These are phyloP conservation scores for Aspergillus bridgeri DNA, from an alignment of 495 filamentous ascomycete species.

Conservation along the genomic window DNA sequence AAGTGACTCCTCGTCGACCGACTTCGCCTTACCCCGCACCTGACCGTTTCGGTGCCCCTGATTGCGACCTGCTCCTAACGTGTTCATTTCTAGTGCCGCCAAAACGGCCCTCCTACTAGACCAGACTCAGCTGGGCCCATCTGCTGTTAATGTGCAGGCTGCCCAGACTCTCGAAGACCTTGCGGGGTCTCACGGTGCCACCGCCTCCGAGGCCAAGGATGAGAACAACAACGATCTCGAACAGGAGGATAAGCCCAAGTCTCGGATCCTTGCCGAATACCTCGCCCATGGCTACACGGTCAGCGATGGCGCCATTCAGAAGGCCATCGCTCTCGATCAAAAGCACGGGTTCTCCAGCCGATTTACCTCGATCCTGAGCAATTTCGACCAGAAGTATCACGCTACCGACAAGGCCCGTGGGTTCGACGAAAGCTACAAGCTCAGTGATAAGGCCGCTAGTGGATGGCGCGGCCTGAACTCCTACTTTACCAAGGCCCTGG, in stretches of 20 bases:
- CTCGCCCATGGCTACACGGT: conserved; percentile 89
- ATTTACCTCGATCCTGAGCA: conserved; percentile 69
- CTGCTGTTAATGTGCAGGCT: conserved; percentile 72
- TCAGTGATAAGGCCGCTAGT: conserved; percentile 59
- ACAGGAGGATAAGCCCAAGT: conserved; percentile 93
- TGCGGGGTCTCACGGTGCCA: conserved; percentile 47
- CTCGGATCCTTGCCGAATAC: conserved; percentile 92
- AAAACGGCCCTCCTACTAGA: conserved; percentile 96
- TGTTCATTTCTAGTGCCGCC: conserved; percentile 54
- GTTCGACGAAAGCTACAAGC: conserved; percentile 70
- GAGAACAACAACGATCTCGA: conserved; percentile 61
- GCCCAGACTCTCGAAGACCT: conserved; percentile 63
- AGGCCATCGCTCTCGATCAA: conserved; percentile 82
- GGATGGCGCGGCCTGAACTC: conserved; percentile 65
- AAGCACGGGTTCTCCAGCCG: conserved; percentile 79
- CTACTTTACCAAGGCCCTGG: conserved; percentile 91
- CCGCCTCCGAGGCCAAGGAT: conserved; percentile 49
- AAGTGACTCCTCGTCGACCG: conserved; percentile 20
- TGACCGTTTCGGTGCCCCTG: conserved; percentile 1
- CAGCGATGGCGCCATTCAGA: conserved; percentile 78
- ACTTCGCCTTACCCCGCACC: conserved; percentile 27
- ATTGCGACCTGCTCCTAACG: conserved; percentile 2
- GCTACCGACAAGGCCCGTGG: conserved; percentile 74
- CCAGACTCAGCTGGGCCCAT: conserved; percentile 83
- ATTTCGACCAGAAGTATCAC: conserved; percentile 78